phyloP scores from a whole-genome alignment of 192 early-diverging fungal species.

The Podila epicladia region DNA sequence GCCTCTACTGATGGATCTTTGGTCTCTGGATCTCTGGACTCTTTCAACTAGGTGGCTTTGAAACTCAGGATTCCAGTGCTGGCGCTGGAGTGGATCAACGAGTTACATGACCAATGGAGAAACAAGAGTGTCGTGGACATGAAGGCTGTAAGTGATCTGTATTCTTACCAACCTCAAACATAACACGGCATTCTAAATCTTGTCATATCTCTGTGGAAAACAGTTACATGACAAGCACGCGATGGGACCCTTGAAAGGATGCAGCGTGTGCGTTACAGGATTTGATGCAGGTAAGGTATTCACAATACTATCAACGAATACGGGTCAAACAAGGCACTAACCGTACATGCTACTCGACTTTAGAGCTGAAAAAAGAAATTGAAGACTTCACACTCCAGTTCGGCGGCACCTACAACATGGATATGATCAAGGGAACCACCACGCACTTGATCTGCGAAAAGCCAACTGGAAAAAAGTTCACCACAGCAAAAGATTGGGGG shows the following conservation, averaged over 20 bases:
- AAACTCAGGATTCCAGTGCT: slow-evolving; percentile 21
- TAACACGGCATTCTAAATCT: no score
- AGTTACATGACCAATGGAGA: slow-evolving; percentile 9
- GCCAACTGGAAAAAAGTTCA: slow-evolving; percentile 24
- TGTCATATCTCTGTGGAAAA: not conserved
- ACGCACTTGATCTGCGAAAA: slow-evolving; percentile 34
- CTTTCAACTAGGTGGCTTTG: slow-evolving; percentile 18
- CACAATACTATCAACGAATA: not conserved
- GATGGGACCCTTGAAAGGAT: slow-evolving; percentile 33
- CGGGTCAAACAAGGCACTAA: not conserved
- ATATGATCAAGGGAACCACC: slow-evolving; percentile 24
- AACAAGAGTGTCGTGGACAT: slow-evolving; percentile 11
- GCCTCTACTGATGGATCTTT: not conserved
- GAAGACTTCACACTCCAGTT: slow-evolving; percentile 13
- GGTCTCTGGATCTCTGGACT: not conserved
- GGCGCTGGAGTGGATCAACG: slow-evolving; percentile 10
- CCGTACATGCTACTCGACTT: not conserved
- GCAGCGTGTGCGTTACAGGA: slow-evolving; percentile 40
- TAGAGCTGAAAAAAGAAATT: slow-evolving; percentile 20
- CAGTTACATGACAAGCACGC: slow-evolving; percentile 1
- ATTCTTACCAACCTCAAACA: no score
- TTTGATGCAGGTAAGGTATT: slow-evolving; percentile 15
- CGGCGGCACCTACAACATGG: slow-evolving; percentile 35
- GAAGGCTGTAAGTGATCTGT: slow-evolving; percentile 4
- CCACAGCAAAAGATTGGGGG: slow-evolving; percentile 29